Conservation (phyloP, 164 flowering plant genomes). For the Malania oleifera region DNA sequence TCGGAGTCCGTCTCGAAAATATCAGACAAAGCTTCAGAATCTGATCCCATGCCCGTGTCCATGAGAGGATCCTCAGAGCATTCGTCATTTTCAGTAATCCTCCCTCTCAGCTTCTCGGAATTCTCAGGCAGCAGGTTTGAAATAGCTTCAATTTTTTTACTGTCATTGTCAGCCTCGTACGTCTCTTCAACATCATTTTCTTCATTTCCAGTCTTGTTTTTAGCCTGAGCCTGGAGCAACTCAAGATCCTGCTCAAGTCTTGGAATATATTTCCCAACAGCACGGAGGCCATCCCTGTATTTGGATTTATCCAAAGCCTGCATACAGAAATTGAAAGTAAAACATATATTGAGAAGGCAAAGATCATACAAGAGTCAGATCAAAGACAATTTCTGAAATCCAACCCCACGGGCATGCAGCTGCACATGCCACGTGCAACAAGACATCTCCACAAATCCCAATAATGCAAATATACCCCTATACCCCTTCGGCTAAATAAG, state of each 20-base stretch:
- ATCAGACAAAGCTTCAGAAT: conserved; percentile 77
- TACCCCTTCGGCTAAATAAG: no score
- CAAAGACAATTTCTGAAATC: no score
- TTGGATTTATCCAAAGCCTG: conserved; percentile 94
- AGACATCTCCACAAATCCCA: no score
- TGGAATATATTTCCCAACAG: conserved; percentile 71
- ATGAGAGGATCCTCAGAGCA: conserved; percentile 21
- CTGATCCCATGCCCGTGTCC: conserved; percentile 42
- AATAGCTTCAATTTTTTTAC: conserved; percentile 1
- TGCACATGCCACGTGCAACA: no score
- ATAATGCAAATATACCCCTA: no score
- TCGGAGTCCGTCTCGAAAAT: conserved; percentile 86
- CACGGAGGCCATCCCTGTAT: conserved; percentile 70
- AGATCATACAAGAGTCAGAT: no score
- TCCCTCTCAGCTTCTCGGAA: conserved; percentile 31
- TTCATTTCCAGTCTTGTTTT: conserved; percentile 22
- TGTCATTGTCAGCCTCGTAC: conserved; percentile 12
- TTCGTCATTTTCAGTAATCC: conserved; percentile 22
- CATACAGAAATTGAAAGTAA: no score
- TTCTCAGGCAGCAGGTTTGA: conserved; percentile 19
- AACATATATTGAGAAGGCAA: background rate
- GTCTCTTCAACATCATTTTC: conserved; percentile 15
- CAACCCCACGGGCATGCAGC: no score
- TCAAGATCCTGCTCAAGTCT: conserved; percentile 76
- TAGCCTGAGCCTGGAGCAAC: conserved; percentile 47